Base-by-base conservation (phyloP, 352 stramenopile genomes). In the Phytophthora pisi region DNA sequence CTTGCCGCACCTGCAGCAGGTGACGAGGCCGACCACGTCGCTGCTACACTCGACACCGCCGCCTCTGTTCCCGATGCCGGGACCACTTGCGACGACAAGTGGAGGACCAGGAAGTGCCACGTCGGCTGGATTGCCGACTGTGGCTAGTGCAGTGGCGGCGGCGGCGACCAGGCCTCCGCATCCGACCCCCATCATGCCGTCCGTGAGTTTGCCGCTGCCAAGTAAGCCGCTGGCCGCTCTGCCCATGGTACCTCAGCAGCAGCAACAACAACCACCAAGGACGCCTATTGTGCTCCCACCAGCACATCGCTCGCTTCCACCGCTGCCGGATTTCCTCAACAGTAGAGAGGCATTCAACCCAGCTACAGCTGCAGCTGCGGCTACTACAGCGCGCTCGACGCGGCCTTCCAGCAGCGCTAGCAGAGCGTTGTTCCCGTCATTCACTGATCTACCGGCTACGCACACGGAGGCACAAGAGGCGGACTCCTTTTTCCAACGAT, bases 301-400 rank as follows among this genome's bases (percentile, higher is more conserved):
- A 56, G 75, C 72, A 26, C 72, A 82, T 56, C 83, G 81, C 2
- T 82, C 81, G 7, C 75, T 89, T 13, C 81, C 81, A 0, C 78
- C 77, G 9, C 65, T 91, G 4, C 84, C 82, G 0, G 81, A 90
- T n/a, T 89, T 91, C 38, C 70, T 92, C 10, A 88, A 79, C 13
- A 85, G 62, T 30, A 75, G 82, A 40, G 83, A 93, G 54, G 74
- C 80, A 0, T 92, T 93, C 40, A 74, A 87, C 30, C 71, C 81
- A 13, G 55, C 55, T 2, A 78, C 54, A 24, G 71, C 78, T 0
- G 73, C 64, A 26, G 59, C 20, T 34, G 46, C 36, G 40, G 45
- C 51, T 28, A 60, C 51, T 28, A 50, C 62, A 31, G 64, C 68
- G 5, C 64, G 64, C 20, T 30, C 34, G 15, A 46, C 61, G 24